Evolutionary conservation across 345 rosid species (phyloP), one percentile per base, ranked within the genome.

Genomic region (Pelargonium nanum): DNA sequence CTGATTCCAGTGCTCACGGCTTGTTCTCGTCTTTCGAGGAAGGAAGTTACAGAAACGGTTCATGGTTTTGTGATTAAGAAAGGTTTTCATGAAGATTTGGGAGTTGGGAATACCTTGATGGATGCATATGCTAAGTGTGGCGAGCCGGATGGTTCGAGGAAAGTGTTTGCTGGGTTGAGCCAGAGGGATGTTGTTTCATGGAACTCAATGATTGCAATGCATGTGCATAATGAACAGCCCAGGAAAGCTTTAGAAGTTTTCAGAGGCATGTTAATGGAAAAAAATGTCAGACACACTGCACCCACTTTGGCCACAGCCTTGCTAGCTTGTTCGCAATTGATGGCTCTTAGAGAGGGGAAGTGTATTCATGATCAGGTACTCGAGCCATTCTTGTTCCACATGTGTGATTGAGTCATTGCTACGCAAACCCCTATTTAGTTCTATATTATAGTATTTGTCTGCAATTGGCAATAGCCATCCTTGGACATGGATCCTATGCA

Each of bases 61-160:
- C 95, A 88, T 69, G 83, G 85, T 16, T 68, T 85, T 63, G 79
- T 78, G 61, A 55, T 83, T 28, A 85, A 86, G 71, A 81, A 65
- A 61, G 96, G 93, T 10, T 81, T 88, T 68, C 80, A 80, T 68
- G 58, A 26, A 24, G 78, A 72, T 59, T 71, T 80, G 13, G 77
- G 78, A 25, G 83, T 88, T 58, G 85, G 78, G 62, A 88, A 91
- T 69, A 78, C 84, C 61, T 72, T 91, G 56, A 72, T 88, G 57
- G 96, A 81, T 68, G 95, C 92, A 25, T 88, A 88, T 74, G 96
- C 96, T 1, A 91, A 86, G 64, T 72, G 78, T 3, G 80, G 87
- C 13, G 77, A 73, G 44, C 70, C 79, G 71, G 72, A 50, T 60
- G 67, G 75, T 53, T 79, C 95, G 0, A 78, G 83, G 70, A 83